Percentiles rank a stretch among this genome's conserved stretches.
Conservation (phyloP, 2,329 filamentous ascomycete species). For the Aspergillus piperis region DNA sequence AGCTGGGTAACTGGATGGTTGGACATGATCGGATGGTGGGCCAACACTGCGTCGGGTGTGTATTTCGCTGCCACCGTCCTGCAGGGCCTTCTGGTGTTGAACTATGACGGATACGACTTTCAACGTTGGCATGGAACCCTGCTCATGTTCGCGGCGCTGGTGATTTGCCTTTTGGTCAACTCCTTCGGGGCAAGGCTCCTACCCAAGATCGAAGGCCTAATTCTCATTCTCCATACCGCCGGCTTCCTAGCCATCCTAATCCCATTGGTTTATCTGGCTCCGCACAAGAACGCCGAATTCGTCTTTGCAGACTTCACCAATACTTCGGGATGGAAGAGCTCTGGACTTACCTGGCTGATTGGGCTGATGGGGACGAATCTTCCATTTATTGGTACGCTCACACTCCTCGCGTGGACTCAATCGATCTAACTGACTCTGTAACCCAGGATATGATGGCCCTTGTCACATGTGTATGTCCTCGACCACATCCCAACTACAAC, state of each 20-base stretch:
- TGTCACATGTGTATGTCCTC: constrained; percentile 1
- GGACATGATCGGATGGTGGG: constrained; percentile 7
- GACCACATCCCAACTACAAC: too few species aligned
- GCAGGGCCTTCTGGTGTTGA: constrained; percentile 43
- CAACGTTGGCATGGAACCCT: constrained; percentile 54
- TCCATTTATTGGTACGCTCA: constrained; percentile 1
- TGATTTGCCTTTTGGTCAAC: constrained; percentile 47
- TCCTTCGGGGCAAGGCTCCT: constrained; percentile 45
- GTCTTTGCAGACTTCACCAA: neutral
- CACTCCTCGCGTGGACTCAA: neutral
- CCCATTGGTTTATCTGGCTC: constrained; percentile 46
- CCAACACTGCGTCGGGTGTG: neutral
- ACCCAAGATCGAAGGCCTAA: constrained; percentile 51
- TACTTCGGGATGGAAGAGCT: neutral
- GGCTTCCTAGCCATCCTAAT: constrained; percentile 57
- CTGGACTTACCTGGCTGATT: constrained; percentile 3
- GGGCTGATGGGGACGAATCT: constrained; percentile 1
- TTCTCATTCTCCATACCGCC: constrained; percentile 53
- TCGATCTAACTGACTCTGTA: neutral
- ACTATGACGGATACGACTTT: constrained; percentile 36
- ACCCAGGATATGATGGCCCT: neutral
- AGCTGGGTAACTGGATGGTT: constrained; percentile 41
- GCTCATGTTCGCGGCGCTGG: constrained; percentile 47
- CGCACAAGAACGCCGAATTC: constrained; percentile 37
- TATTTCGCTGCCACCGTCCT: constrained; percentile 25